These are phyloP conservation scores for Metarhizium guizhouense DNA, from an alignment of 2,329 filamentous ascomycete species.

Conservation along the genomic window DNA sequence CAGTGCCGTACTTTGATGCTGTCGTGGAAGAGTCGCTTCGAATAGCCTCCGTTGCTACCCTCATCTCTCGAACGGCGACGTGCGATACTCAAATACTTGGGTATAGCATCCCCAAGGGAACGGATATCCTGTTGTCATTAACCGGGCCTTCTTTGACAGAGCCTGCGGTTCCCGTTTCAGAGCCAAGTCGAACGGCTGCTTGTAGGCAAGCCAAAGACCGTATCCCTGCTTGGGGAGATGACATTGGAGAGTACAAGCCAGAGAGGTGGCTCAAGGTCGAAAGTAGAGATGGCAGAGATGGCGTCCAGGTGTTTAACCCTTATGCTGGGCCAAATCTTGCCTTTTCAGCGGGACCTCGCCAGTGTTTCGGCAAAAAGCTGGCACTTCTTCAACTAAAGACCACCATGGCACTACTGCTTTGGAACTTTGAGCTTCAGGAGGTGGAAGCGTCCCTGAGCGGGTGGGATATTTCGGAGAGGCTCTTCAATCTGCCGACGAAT, in stretches of 20 bases:
- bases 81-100: slow-evolving; percentile 25
- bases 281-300: slow-evolving; percentile 4
- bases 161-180: slow-evolving; percentile 17
- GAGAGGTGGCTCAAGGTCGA: slow-evolving; percentile 26
- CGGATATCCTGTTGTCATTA: slow-evolving; percentile 19
- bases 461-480: slow-evolving; percentile 12
- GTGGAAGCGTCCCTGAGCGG: slow-evolving; percentile 10
- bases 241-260: slow-evolving; percentile 22
- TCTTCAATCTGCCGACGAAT: slow-evolving; percentile 17
- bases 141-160: slow-evolving; percentile 20
- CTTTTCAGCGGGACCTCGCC: slow-evolving; percentile 27
- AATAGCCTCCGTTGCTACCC: slow-evolving; percentile 17
- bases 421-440: slow-evolving; percentile 25
- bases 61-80: slow-evolving; percentile 20
- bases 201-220: slow-evolving; percentile 15
- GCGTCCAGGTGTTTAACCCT: slow-evolving; percentile 17
- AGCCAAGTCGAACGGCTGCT: slow-evolving; percentile 16
- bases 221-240: slow-evolving; percentile 21
- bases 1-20: slow-evolving; percentile 27
- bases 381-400: slow-evolving; percentile 27
- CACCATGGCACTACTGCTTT: slow-evolving; percentile 26
- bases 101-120: slow-evolving; percentile 23
- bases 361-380: slow-evolving; percentile 29
- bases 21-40: slow-evolving; percentile 28
- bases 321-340: slow-evolving; percentile 25